Conservation (phyloP, 495 filamentous ascomycete species). For the Neurospora sp. region DNA sequence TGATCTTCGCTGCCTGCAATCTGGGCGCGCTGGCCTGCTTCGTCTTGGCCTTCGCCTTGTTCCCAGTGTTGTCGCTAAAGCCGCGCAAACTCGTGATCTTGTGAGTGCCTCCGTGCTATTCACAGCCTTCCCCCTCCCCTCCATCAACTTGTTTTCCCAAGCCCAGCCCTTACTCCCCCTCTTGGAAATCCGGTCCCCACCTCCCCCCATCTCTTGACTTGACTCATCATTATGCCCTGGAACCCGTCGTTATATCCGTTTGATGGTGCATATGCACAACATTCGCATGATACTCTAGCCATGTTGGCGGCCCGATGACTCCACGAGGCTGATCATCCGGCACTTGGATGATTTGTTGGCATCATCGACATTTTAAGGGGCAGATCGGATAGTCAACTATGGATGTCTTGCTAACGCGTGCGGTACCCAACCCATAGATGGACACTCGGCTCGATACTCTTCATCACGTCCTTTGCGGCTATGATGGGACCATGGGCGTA, state of each 20-base stretch:
- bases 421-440: conserved; percentile 48
- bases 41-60: conserved; percentile 79
- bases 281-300: conserved; percentile 6
- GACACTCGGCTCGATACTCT: conserved; percentile 84
- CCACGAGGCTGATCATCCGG: conserved; percentile 5
- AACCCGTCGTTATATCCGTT: neutral
- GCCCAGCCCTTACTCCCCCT: neutral
- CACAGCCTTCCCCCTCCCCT: conserved; percentile 3
- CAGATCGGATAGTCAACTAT: neutral
- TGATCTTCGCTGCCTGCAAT: conserved; percentile 89
- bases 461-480: conserved; percentile 86
- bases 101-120: conserved; percentile 50
- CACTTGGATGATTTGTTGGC: neutral
- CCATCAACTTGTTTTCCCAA: neutral
- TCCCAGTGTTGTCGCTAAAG: conserved; percentile 61
- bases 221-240: neutral
- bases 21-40: conserved; percentile 85
- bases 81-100: conserved; percentile 92
- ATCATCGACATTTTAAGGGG: neutral
- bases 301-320: conserved; percentile 3
- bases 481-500: conserved; percentile 84
- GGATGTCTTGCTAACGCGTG: neutral
- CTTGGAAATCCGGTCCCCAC: neutral
- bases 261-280: conserved; percentile 5
- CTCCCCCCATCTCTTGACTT: neutral